Evolutionary conservation across 1,139 yeast genomes (phyloP).

Genomic region (Pichia cactophila): DNA sequence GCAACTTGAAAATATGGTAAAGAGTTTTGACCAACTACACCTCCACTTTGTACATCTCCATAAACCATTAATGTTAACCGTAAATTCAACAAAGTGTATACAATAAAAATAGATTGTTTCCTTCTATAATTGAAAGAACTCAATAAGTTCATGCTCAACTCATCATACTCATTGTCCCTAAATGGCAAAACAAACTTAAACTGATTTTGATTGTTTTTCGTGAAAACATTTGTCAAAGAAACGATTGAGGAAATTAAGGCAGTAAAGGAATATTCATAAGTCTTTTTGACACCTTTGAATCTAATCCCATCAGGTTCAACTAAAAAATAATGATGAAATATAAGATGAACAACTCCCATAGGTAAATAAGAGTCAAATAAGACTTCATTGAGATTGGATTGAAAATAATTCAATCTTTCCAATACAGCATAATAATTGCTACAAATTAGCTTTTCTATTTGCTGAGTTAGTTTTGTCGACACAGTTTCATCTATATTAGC

Average conservation of each 20-base stretch:
- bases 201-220: background rate
- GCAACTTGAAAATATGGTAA: constrained; percentile 12
- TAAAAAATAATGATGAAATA: constrained; percentile 13
- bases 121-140: constrained; percentile 12
- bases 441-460: constrained; percentile 3
- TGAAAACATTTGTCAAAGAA: constrained; percentile 12
- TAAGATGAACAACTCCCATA: constrained; percentile 10
- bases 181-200: constrained; percentile 3
- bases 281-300: constrained; percentile 7
- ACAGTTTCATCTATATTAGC: background rate
- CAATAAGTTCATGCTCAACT: constrained; percentile 7
- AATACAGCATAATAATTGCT: constrained; percentile 17
- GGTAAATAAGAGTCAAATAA: constrained; percentile 19
- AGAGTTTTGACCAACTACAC: constrained; percentile 9
- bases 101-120: constrained; percentile 9
- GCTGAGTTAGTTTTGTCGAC: background rate
- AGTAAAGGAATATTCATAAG: constrained; percentile 12
- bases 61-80: constrained; percentile 13
- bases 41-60: constrained; percentile 13
- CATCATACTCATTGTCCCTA: constrained; percentile 8
- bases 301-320: constrained; percentile 3
- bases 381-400: constrained; percentile 14
- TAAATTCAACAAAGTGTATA: constrained; percentile 10
- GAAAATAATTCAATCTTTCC: constrained; percentile 21
- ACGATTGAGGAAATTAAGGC: constrained; percentile 13